These are phyloP conservation scores for Leishmania braziliensis DNA, from an alignment of 208 protist genomes.

Conservation along the genomic window DNA sequence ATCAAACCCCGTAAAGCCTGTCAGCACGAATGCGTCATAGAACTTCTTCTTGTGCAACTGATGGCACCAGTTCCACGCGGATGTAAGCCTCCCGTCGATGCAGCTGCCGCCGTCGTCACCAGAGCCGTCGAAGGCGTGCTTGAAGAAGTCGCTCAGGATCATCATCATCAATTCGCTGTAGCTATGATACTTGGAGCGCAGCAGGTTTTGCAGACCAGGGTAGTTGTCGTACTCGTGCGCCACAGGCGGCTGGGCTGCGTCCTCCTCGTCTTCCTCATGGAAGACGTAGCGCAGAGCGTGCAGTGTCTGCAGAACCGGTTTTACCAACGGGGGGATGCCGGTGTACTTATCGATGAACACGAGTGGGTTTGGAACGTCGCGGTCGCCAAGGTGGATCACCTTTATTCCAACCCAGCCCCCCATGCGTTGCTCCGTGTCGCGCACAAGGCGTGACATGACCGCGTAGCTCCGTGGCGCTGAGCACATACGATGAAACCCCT, in stretches of 20 bases:
- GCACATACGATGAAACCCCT: slow-evolving; percentile 96
- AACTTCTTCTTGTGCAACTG: slow-evolving; percentile 96
- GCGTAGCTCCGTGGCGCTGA: slow-evolving; percentile 79
- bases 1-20: slow-evolving; percentile 97
- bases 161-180: slow-evolving; percentile 61
- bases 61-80: slow-evolving; percentile 98
- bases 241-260: slow-evolving; percentile 15
- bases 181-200: slow-evolving; percentile 78
- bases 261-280: slow-evolving; percentile 35
- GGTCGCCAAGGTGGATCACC: slow-evolving; percentile 97
- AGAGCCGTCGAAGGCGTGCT: slow-evolving; percentile 93
- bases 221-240: slow-evolving; percentile 49
- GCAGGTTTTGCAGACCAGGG: slow-evolving; percentile 72
- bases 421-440: slow-evolving; percentile 72
- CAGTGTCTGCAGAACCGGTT: slow-evolving; percentile 91
- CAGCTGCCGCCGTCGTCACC: slow-evolving; percentile 94
- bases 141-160: slow-evolving; percentile 97
- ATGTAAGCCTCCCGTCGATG: slow-evolving; percentile 98
- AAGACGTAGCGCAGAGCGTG: slow-evolving; percentile 70
- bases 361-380: slow-evolving; percentile 97
- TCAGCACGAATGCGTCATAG: slow-evolving; percentile 95
- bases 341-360: slow-evolving; percentile 99
- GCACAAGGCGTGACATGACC: slow-evolving; percentile 85
- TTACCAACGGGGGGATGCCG: slow-evolving; percentile 93
- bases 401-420: slow-evolving; percentile 95